These are phyloP conservation scores for Aspergillus texensis DNA, from an alignment of 2,329 filamentous ascomycete genomes.

Conservation along the genomic window DNA sequence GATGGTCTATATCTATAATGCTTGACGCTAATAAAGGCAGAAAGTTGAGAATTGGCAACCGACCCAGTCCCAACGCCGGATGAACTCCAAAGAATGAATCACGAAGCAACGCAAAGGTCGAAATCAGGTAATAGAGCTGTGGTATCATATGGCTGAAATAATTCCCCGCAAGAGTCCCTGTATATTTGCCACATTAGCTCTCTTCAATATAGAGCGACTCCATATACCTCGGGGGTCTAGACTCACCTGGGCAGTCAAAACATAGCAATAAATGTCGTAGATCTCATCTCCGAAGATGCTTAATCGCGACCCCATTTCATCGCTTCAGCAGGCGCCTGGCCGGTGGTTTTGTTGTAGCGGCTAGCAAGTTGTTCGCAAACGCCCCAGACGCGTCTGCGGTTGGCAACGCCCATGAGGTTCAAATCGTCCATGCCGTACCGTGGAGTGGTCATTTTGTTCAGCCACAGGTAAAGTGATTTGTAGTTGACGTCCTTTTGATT, in stretches of 20 bases:
- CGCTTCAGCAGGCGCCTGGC: not conserved
- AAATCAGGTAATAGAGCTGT: not conserved
- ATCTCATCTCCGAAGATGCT: not conserved
- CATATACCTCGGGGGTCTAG: not conserved
- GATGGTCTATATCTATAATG: not conserved
- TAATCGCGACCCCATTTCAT: slow-evolving; percentile 2
- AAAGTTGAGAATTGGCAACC: not conserved
- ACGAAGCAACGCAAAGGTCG: not conserved
- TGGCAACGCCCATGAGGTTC: slow-evolving; percentile 20
- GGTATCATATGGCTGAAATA: not conserved
- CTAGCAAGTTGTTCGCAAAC: slow-evolving; percentile 21
- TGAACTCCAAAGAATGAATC: not conserved
- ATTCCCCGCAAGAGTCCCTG: not conserved
- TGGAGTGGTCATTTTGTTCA: slow-evolving; percentile 19
- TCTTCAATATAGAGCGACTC: not conserved
- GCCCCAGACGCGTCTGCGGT: slow-evolving; percentile 24
- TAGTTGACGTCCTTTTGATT: slow-evolving; percentile 19
- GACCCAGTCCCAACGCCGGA: not conserved
- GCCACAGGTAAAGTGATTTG: slow-evolving; percentile 21
- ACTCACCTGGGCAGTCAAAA: not conserved
- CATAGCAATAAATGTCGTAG: not conserved
- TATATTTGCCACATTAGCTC: not conserved
- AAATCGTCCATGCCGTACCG: slow-evolving; percentile 23
- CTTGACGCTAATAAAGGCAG: not conserved
- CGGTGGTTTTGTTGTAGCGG: slow-evolving; percentile 9